Conservation (phyloP, 441 rosid species). For the Croton laevigatus region DNA sequence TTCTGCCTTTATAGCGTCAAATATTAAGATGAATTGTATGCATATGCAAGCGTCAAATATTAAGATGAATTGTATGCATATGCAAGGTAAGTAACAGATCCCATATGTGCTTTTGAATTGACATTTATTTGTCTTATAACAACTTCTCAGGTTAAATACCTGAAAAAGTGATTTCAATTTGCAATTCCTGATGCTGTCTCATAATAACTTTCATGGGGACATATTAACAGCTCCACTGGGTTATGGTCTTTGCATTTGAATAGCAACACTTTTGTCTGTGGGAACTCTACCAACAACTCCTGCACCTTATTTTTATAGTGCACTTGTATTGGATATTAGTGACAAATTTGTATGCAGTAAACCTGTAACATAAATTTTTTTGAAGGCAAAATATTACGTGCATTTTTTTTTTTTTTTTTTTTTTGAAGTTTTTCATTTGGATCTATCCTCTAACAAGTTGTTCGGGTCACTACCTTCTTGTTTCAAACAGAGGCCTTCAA, state of each 20-base stretch:
- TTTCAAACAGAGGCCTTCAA: neutral
- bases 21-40: too few species aligned
- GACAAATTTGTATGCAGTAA: neutral
- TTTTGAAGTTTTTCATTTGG: neutral
- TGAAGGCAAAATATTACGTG: neutral
- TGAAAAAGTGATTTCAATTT: neutral
- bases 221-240: neutral
- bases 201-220: conserved; percentile 1
- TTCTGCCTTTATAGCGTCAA: too few species aligned
- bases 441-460: neutral
- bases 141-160: conserved; percentile 5
- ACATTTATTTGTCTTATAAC: conserved; percentile 12
- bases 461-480: conserved; percentile 9
- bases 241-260: neutral
- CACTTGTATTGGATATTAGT: neutral
- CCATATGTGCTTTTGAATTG: too few species aligned
- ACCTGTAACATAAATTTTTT: neutral
- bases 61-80: too few species aligned
- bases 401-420: too few species aligned
- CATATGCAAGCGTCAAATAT: too few species aligned
- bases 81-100: too few species aligned
- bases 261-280: neutral
- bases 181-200: neutral
- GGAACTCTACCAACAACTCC: neutral
- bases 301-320: neutral